Conservation (phyloP, 2,329 filamentous ascomycete species). For the Pseudohalonectria lignicola region DNA sequence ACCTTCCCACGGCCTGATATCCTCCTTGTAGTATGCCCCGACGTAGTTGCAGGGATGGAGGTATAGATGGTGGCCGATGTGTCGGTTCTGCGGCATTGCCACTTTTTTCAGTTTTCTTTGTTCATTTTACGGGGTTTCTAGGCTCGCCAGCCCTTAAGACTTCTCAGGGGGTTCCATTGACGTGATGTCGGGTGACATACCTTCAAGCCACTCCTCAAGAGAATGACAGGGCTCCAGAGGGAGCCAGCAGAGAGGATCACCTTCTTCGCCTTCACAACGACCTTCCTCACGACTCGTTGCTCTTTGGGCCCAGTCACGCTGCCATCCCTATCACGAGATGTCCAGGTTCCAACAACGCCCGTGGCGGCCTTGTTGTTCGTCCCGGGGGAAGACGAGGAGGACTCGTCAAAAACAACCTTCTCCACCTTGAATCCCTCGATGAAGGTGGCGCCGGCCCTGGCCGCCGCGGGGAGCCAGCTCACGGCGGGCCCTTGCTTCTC, state of each 20-base stretch:
- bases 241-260: slow-evolving; percentile 71
- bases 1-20: slow-evolving; percentile 59
- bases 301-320: slow-evolving; percentile 36
- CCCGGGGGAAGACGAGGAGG: slow-evolving; percentile 13
- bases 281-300: slow-evolving; percentile 40
- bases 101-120: slow-evolving; percentile 10
- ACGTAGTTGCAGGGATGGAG: slow-evolving; percentile 62
- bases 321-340: slow-evolving; percentile 53
- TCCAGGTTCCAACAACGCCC: slow-evolving; percentile 68
- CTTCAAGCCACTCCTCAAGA: slow-evolving; percentile 67
- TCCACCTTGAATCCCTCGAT: slow-evolving; percentile 72
- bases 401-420: slow-evolving; percentile 55
- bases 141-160: too few species aligned
- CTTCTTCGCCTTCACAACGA: slow-evolving; percentile 67
- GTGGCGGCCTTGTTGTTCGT: slow-evolving; percentile 31
- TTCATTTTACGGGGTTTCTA: too few species aligned
- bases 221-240: slow-evolving; percentile 64
- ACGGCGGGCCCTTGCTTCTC: slow-evolving; percentile 72
- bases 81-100: slow-evolving; percentile 57
- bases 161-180: too few species aligned
- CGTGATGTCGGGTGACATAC: slow-evolving; percentile 38
- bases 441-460: slow-evolving; percentile 65
- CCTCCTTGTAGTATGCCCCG: slow-evolving; percentile 55
- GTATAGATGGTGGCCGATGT: slow-evolving; percentile 74
- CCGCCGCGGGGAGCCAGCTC: slow-evolving; percentile 71